Conservation (phyloP, 164 flowering plant genomes). For the Annona cherimola region DNA sequence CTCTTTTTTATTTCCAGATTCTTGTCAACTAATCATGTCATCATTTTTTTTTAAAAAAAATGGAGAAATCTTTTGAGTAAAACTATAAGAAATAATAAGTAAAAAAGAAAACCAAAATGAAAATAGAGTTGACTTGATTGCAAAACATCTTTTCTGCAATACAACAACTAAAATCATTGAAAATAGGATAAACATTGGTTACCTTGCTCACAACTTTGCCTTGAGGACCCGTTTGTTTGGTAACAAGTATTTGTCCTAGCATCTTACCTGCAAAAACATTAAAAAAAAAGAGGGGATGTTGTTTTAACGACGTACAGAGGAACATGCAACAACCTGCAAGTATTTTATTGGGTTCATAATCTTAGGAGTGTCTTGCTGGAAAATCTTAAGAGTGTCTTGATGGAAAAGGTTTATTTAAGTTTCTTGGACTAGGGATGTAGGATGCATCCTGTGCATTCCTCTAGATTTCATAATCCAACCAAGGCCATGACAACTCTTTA, state of each 20-base stretch:
- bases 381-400: too few relatives aligned
- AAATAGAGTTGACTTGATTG: background rate
- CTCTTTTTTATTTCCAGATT: too few relatives aligned
- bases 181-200: background rate
- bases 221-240: conserved; percentile 94
- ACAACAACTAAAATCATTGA: background rate
- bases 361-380: too few relatives aligned
- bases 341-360: too few relatives aligned
- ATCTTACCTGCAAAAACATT: conserved; percentile 66
- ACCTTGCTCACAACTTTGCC: conserved; percentile 98
- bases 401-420: background rate
- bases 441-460: background rate
- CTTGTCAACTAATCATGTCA: background rate
- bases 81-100: background rate
- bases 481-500: background rate
- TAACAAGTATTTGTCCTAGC: conserved; percentile 98
- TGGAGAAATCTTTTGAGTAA: background rate
- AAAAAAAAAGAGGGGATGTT: background rate
- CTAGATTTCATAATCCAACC: background rate
- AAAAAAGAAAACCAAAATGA: background rate
- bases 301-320: background rate
- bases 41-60: background rate
- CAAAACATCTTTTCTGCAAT: background rate
- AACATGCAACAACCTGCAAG: background rate
- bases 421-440: background rate